Percentiles rank a stretch among this genome's conserved stretches.
phyloP scores from a whole-genome alignment of 164 flowering plant species.

The Magnolia changhungtana region DNA sequence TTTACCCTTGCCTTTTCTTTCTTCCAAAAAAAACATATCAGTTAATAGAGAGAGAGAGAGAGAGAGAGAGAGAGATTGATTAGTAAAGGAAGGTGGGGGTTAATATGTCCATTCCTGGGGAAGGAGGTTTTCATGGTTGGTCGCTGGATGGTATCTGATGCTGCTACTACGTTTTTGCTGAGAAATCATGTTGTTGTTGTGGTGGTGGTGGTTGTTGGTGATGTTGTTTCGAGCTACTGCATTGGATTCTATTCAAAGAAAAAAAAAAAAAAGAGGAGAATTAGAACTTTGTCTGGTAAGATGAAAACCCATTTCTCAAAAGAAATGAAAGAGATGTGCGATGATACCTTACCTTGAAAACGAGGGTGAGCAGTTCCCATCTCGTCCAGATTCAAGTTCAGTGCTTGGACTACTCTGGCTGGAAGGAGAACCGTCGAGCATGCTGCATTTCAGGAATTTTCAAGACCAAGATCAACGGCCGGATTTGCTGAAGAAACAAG shows the following conservation, averaged over 20 bases:
- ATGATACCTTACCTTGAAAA: conserved; percentile 6
- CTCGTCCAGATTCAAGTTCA: conserved; percentile 56
- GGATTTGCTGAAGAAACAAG: too few relatives aligned
- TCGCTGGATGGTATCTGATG: conserved; percentile 9
- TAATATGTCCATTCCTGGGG: conserved; percentile 88
- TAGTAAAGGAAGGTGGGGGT: conserved; percentile 6
- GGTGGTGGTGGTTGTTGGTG: conserved; percentile 16
- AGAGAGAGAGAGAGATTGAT: too few relatives aligned
- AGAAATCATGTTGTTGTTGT: not conserved
- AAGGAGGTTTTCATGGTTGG: conserved; percentile 46
- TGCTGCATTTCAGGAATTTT: conserved; percentile 25
- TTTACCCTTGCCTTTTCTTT: not conserved
- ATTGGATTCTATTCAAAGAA: not conserved
- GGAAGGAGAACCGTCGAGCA: conserved; percentile 66
- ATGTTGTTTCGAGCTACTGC: conserved; percentile 9
- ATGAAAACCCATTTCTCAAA: not conserved
- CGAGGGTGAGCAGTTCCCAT: conserved; percentile 30
- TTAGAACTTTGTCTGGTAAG: not conserved
- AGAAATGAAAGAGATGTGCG: not conserved
- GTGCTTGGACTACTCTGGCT: conserved; percentile 63
- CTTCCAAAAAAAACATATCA: not conserved
- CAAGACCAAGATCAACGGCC: too few relatives aligned
- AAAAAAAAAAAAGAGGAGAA: not conserved
- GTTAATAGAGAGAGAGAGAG: not conserved
- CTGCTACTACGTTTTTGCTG: conserved; percentile 1